Base-by-base conservation (phyloP, 371 early-diverging fungal genomes). In the Actinomortierella ambigua region DNA sequence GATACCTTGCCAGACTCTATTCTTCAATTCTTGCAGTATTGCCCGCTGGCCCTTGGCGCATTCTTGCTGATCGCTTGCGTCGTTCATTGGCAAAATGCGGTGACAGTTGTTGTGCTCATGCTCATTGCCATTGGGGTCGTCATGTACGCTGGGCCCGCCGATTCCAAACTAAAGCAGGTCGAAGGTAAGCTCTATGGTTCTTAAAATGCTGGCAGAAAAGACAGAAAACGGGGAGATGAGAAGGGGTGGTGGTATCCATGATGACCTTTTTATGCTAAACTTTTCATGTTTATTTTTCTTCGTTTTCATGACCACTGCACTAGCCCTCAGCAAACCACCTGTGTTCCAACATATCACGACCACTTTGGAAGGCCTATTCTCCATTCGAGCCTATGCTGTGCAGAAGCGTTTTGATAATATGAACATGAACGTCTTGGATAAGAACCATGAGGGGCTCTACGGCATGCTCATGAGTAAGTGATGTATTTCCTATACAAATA, bases 261-360 rank as follows among this genome's bases (percentile, higher is more conserved):
- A n/a, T n/a, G n/a, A 34, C 11, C 34, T 4, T 34, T 34, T 4
- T 34, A 34, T 34, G 11, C 11, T 34, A 6, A 6, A 34, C 11
- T 34, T 34, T 34, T 34, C 29, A 8, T 1, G 13, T 3, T 48
- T 3, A 27, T 47, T 22, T 24, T 18, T 41, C 5, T 13, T 26
- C 11, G 53, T 50, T 11, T 24, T 40, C 0, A 48, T 48, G 11
- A 6, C 34, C 11, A 34, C 11, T 34, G 7, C 34, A 2, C 22
- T 42, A 79, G 88, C 87, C 14, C 57, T 76, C 27, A 77, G 80
- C 52, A 82, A 82, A 64, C 69, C 86, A 0, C 87, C 86, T 0
- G 85, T 90, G 55, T 90, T 86, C 70, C 67, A 86, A 13, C 90
- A 90, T 63, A 69, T 90, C 15, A 85, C 88, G 5, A 78, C 85